Evolutionary conservation across 108 stramenopile species (phyloP), one percentile per base, ranked within the genome.

Genomic region (Fistulifera pelliculosa): DNA sequence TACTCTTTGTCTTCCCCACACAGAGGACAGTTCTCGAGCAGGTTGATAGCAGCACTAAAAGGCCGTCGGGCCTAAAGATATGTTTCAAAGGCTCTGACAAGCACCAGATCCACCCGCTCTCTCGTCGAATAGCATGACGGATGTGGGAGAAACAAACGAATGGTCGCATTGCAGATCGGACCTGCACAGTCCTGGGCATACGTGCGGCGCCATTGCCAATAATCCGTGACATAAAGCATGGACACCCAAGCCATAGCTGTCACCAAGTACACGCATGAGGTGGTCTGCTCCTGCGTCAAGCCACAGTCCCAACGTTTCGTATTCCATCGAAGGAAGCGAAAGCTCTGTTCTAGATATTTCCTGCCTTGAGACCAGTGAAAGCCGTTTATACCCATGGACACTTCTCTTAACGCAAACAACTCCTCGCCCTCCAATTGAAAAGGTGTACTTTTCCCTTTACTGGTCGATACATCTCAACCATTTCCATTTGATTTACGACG

Each of bases 181-280:
- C 25, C 60, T 44, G 18, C 87, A 75, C 39, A 91, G 93, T 27
- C 44, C 56, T 23, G 90, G 76, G 0, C 90, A 85, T 63, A 90
- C 94, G 25, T 93, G 68, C 22, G 96, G 94, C 28, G 92, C 81
- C 39, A 95, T 87, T 16, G 91, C 85, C 11, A 94, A 66, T 41
- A 98, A 54, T 6, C 93, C 91, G 68, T 98, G 97, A 10, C 80
- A 87, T 0, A 93, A 61, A 15, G 94, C 95, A 72, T 98, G 97
- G 2, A 95, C 75, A 1, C 97, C 95, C 25, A 65, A 56, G 54
- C 82, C 81, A 60, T 70, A 91, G 41, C 65, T 53, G 25, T 53
- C 63, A n/a, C 58, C 41, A 21, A 87, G 52, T 12, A 75, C 48
- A 18, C 56, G 69, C 31, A 49, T 47, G 2, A 91, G 56, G 31